These are phyloP conservation scores for Clonostachys solani DNA, from an alignment of 2,329 filamentous ascomycete species.

Conservation along the genomic window DNA sequence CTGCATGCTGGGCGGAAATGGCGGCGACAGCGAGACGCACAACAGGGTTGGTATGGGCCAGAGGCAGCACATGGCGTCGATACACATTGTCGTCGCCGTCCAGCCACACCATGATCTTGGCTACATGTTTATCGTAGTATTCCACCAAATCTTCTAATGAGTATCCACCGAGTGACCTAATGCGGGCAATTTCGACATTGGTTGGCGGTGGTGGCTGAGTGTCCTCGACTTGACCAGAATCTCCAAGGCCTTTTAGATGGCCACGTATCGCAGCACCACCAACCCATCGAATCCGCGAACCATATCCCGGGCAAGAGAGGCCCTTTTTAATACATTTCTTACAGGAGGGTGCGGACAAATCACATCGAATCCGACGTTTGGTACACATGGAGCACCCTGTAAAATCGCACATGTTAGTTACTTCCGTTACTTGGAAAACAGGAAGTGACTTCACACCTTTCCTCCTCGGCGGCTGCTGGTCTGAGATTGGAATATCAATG, in stretches of 20 bases:
- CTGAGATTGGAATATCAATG: too few species aligned
- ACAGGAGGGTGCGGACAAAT: background rate
- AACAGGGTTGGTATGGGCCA: background rate
- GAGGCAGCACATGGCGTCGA: background rate
- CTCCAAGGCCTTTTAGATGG: too few species aligned
- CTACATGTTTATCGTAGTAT: background rate
- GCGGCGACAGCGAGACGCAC: background rate
- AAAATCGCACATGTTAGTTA: too few species aligned
- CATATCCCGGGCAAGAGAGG: too few species aligned
- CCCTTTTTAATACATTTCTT: background rate
- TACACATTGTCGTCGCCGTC: background rate
- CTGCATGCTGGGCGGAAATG: background rate
- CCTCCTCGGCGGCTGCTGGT: too few species aligned
- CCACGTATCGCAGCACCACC: too few species aligned
- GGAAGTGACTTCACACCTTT: too few species aligned
- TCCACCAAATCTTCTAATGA: background rate
- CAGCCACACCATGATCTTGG: background rate
- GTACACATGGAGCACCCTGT: background rate
- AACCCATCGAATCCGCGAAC: too few species aligned
- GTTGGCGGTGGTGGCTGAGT: too few species aligned
- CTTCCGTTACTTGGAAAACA: too few species aligned
- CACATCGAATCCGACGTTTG: conserved; percentile 1
- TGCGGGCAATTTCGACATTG: too few species aligned
- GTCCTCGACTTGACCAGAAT: too few species aligned
- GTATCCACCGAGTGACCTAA: background rate